phyloP scores from a whole-genome alignment of 1,284 basidiomycete genomes.

The Cystobasidium pallidum region DNA sequence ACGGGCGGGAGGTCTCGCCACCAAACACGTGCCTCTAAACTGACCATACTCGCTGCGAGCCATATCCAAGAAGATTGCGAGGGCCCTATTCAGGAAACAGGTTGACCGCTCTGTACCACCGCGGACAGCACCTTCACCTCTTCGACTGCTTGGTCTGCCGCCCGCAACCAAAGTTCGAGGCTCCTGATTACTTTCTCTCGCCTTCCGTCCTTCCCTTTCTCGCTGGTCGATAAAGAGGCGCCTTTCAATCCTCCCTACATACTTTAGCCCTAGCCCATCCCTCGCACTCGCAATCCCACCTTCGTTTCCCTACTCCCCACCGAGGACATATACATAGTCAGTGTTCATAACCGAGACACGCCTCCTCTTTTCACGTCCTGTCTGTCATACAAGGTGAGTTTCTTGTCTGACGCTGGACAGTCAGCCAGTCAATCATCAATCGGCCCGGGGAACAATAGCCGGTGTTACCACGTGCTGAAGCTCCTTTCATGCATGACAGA shows the following conservation, averaged over 20 bases:
- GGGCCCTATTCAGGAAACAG: too few relatives aligned
- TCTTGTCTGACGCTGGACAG: neutral
- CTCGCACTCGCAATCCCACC: neutral
- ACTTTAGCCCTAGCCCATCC: conserved; percentile 3
- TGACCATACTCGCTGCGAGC: too few relatives aligned
- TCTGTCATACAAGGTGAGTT: neutral
- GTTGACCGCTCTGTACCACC: too few relatives aligned
- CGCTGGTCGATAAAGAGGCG: conserved; percentile 8
- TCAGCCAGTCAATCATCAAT: conserved; percentile 1
- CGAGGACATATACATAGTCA: neutral
- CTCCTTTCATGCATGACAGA: conserved; percentile 3
- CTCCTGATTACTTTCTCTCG: neutral
- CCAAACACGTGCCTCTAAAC: neutral
- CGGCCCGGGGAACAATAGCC: conserved; percentile 12
- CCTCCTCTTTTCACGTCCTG: neutral
- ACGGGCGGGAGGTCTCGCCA: neutral
- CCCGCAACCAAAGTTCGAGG: neutral
- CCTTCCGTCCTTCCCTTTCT: conserved; percentile 12
- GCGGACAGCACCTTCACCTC: too few relatives aligned
- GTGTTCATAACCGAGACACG: neutral
- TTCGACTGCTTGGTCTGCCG: too few relatives aligned
- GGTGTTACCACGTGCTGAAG: conserved; percentile 3
- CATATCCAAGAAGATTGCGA: too few relatives aligned
- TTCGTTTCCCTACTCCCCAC: neutral
- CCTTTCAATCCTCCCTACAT: neutral